phyloP scores from a whole-genome alignment of 73 alveolate species.

The Paramecium tetraurelia region DNA sequence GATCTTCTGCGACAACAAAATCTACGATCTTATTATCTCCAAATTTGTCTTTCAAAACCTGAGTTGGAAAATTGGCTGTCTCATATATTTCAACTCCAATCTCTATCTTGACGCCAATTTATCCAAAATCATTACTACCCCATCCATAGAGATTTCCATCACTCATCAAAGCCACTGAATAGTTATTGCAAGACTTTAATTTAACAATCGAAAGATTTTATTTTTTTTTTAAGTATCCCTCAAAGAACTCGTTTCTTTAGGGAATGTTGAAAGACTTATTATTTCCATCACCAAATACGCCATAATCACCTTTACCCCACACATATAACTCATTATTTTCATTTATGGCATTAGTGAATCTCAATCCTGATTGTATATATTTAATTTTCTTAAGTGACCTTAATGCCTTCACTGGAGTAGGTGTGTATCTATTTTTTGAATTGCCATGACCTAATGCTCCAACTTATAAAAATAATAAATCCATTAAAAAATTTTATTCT shows the following conservation, averaged over 20 bases:
- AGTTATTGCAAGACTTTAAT: slow-evolving; percentile 64
- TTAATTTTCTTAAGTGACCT: slow-evolving; percentile 59
- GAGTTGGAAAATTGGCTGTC: slow-evolving; percentile 54
- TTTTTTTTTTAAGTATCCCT: slow-evolving; percentile 32
- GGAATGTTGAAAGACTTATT: slow-evolving; percentile 35
- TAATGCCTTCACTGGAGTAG: slow-evolving; percentile 60
- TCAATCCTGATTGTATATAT: slow-evolving; percentile 47
- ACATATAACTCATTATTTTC: slow-evolving; percentile 38
- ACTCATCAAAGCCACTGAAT: slow-evolving; percentile 68
- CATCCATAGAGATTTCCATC: slow-evolving; percentile 81
- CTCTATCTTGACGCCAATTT: slow-evolving; percentile 76
- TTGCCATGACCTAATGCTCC: slow-evolving; percentile 77
- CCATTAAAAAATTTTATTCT: slow-evolving; percentile 60
- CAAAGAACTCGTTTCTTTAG: slow-evolving; percentile 52
- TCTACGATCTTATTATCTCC: slow-evolving; percentile 1
- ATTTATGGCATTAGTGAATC: slow-evolving; percentile 52
- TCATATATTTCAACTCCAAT: slow-evolving; percentile 63
- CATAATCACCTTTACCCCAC: slow-evolving; percentile 67
- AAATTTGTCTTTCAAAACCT: slow-evolving; percentile 28
- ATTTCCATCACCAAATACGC: slow-evolving; percentile 64
- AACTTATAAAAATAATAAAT: slow-evolving; percentile 41
- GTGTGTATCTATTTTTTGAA: slow-evolving; percentile 64
- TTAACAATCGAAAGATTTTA: background rate
- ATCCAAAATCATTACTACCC: slow-evolving; percentile 90
- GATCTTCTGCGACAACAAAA: slow-evolving; percentile 55